These are phyloP conservation scores for Pseudogymnoascus verrucosus DNA, from an alignment of 2,329 filamentous ascomycete genomes.

Conservation along the genomic window DNA sequence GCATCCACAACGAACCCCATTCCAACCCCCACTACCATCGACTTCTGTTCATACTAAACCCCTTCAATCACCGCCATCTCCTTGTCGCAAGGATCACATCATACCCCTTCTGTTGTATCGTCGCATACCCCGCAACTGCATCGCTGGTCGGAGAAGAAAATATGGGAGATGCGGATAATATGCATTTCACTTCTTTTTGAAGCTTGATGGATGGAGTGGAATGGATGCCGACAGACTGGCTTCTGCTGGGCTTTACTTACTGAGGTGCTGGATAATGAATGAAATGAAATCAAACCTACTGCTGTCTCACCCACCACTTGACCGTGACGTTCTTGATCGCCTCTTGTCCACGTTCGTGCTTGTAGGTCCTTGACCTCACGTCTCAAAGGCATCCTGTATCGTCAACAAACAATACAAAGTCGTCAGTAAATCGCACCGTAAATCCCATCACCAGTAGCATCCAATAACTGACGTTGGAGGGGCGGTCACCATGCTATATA, in stretches of 20 bases:
- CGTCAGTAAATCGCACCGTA: not conserved
- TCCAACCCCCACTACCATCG: not conserved
- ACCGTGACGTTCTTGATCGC: not conserved
- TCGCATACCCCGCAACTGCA: not conserved
- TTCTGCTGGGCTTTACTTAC: not conserved
- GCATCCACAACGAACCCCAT: not conserved
- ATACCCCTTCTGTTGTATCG: not conserved
- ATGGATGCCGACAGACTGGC: not conserved
- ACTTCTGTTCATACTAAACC: not conserved
- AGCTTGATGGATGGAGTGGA: not conserved
- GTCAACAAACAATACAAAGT: not conserved
- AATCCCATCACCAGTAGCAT: not conserved
- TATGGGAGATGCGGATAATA: not conserved
- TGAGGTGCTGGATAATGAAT: constrained; percentile 6
- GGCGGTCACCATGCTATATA: not conserved
- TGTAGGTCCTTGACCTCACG: not conserved
- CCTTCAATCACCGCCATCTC: not conserved
- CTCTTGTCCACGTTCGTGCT: not conserved
- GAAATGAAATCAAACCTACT: not conserved
- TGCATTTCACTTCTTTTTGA: not conserved
- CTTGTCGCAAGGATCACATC: not conserved
- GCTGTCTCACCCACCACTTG: not conserved
- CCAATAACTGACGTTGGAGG: not conserved
- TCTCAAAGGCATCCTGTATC: too few relatives aligned
- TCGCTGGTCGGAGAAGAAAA: not conserved